Conservation (phyloP, 2,329 filamentous ascomycete species). For the Thielaviopsis euricoi region DNA sequence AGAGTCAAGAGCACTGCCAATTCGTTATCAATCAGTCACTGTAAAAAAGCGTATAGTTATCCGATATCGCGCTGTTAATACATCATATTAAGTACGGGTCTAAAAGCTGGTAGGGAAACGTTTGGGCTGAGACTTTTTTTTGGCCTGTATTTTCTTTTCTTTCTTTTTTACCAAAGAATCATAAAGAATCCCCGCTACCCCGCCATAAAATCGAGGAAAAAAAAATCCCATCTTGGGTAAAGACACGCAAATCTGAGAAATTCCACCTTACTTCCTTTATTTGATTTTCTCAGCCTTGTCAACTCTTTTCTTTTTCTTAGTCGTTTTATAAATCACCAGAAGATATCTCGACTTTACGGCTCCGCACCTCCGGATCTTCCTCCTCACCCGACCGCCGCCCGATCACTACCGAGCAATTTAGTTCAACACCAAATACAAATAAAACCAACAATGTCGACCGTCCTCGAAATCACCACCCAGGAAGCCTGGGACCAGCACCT, state of each 20-base stretch:
- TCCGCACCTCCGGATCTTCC: not conserved
- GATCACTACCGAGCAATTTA: not conserved
- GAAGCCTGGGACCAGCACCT: conserved; percentile 56
- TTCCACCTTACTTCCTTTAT: not conserved
- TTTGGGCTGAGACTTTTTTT: not conserved
- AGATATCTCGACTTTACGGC: not conserved
- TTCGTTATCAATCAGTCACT: conserved; percentile 8
- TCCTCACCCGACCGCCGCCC: not conserved
- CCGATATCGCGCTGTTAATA: conserved; percentile 4
- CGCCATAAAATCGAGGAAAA: conserved; percentile 2
- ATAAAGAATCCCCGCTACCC: conserved; percentile 4
- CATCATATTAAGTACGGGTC: too few species aligned
- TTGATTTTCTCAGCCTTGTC: not conserved
- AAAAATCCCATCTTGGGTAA: not conserved
- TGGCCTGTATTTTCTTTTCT: not conserved
- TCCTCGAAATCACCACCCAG: conserved; percentile 62
- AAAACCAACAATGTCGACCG: conserved; percentile 45
- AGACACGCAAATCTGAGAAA: not conserved
- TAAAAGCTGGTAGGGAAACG: too few species aligned
- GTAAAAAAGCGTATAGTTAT: not conserved
- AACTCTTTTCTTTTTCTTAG: not conserved
- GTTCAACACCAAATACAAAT: too few species aligned
- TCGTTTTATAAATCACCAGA: not conserved
- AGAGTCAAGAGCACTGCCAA: not conserved
- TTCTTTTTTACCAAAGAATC: too few species aligned